Conservation (phyloP, 495 filamentous ascomycete species). For the Xylaria bambusicola region DNA sequence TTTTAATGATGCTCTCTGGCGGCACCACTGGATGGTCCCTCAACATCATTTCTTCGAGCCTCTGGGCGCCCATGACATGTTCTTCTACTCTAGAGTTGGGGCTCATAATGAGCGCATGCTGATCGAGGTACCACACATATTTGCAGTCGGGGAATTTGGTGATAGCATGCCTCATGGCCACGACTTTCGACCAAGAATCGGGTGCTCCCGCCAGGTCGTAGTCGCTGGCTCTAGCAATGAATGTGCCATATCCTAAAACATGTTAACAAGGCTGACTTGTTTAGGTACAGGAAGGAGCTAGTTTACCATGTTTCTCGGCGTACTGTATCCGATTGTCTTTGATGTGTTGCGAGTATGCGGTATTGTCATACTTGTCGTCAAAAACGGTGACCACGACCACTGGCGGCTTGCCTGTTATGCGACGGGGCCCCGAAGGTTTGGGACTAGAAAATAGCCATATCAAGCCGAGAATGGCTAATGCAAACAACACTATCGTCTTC, state of each 20-base stretch:
- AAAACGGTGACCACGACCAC: constrained; percentile 88
- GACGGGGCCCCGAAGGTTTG: constrained; percentile 33
- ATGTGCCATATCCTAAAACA: constrained; percentile 77
- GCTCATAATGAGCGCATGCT: constrained; percentile 88
- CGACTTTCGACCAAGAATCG: constrained; percentile 72
- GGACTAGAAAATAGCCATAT: constrained; percentile 62
- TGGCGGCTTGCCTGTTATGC: constrained; percentile 68
- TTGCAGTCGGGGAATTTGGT: constrained; percentile 69
- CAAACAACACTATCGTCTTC: constrained; percentile 61
- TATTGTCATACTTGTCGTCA: constrained; percentile 62
- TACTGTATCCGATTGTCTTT: constrained; percentile 83
- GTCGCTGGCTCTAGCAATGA: constrained; percentile 73
- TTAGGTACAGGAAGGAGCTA: too few species aligned
- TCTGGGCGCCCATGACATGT: constrained; percentile 66
- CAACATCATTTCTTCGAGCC: constrained; percentile 78
- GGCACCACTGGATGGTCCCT: constrained; percentile 86
- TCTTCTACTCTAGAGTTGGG: constrained; percentile 64
- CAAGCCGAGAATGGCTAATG: constrained; percentile 56
- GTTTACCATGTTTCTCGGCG: constrained; percentile 80
- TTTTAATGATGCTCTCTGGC: constrained; percentile 95
- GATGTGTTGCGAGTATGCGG: constrained; percentile 67
- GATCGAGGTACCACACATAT: constrained; percentile 84
- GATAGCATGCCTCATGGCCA: constrained; percentile 89
- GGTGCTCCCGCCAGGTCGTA: constrained; percentile 75
- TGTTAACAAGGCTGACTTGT: too few species aligned